phyloP scores from a whole-genome alignment of 2,329 filamentous ascomycete species.

The Penicillium brevicompactum region DNA sequence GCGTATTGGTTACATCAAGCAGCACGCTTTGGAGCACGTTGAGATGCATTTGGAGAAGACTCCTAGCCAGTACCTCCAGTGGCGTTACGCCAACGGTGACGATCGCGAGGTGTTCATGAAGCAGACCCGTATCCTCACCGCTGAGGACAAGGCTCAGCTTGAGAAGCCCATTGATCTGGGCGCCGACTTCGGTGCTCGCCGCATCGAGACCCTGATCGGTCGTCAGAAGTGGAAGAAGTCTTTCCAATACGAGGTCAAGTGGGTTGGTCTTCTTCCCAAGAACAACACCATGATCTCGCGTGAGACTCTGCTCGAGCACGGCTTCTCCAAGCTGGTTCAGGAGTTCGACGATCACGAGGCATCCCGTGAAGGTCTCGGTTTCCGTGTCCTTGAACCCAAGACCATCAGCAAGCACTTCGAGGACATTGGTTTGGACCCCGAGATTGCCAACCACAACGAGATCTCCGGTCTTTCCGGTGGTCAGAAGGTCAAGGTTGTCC shows the following conservation, averaged over 20 bases:
- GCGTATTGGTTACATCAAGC: constrained; percentile 99
- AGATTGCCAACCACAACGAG: constrained; percentile 98
- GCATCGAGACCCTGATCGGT: constrained; percentile 87
- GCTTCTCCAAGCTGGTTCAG: constrained; percentile 91
- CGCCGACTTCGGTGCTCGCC: constrained; percentile 75
- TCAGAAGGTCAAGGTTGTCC: constrained; percentile 98
- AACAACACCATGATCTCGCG: constrained; percentile 90
- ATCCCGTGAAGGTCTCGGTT: constrained; percentile 96
- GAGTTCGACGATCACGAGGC: constrained; percentile 99
- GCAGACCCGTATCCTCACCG: constrained; percentile 88
- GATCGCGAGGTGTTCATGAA: constrained; percentile 97
- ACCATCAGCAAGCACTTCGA: constrained; percentile 98
- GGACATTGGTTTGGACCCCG: constrained; percentile 90
- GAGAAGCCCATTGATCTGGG: constrained; percentile 83
- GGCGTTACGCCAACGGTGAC: constrained; percentile 96
- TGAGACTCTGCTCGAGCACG: constrained; percentile 82
- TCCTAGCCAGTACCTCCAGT: constrained; percentile 97
- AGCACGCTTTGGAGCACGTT: constrained; percentile 97
- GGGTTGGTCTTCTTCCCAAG: constrained; percentile 85
- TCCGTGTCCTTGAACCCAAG: constrained; percentile 87
- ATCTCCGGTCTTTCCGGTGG: constrained; percentile 94
- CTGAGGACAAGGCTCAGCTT: constrained; percentile 85
- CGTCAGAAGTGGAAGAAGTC: constrained; percentile 99
- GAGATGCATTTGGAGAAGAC: constrained; percentile 99
- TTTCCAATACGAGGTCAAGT: constrained; percentile 98